Base-by-base conservation (phyloP, 148 eudicot genomes). In the Pharnaceum exiguum region DNA sequence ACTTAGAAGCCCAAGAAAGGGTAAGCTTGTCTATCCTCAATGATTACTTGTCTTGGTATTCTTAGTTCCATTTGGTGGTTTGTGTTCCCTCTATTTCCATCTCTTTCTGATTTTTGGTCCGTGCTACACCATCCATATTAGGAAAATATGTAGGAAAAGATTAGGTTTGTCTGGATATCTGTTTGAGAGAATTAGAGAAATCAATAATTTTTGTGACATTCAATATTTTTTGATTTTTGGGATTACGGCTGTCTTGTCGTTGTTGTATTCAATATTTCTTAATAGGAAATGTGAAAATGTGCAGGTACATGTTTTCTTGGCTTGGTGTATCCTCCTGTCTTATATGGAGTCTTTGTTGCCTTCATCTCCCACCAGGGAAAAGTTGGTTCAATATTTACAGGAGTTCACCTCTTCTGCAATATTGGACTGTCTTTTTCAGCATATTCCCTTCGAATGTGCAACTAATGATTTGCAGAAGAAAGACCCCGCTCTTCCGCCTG, bases 391-490 rank as follows among this genome's bases (percentile, higher is more conserved):
- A 53, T 81, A 88, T 60, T 71, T 93, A 65, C 84, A 83, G 53
- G 79, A 88, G 50, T 81, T 66, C 59, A 82, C 91, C 9, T 71
- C 81, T 63, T 68, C 87, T 30, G 62, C 80, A 45, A 81, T 89
- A 72, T 69, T 93, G 55, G 86, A 89, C 62, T 89, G 87, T 70
- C 74, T 93, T 54, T 89, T 93, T 75, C 96, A 93, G 71, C 91
- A 89, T 64, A 85, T 93, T 52, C 99, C 96, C 24, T 65, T 89
- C 60, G 96, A 93, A 44, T 76, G 71, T 66, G 37, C 54, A 44
- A 65, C 71, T 7, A 71, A 78, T 32, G 70, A 59, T 60, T 64
- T 71, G 32, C 83, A 76, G 65, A 93, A 80, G 77, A 93, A 78
- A 71, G 90, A 81, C 40, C 24, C 59, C 31, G 77, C 79, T 40